Evolutionary conservation across 129 eudicot species (phyloP).

Genomic region (Dittrichia graveolens): DNA sequence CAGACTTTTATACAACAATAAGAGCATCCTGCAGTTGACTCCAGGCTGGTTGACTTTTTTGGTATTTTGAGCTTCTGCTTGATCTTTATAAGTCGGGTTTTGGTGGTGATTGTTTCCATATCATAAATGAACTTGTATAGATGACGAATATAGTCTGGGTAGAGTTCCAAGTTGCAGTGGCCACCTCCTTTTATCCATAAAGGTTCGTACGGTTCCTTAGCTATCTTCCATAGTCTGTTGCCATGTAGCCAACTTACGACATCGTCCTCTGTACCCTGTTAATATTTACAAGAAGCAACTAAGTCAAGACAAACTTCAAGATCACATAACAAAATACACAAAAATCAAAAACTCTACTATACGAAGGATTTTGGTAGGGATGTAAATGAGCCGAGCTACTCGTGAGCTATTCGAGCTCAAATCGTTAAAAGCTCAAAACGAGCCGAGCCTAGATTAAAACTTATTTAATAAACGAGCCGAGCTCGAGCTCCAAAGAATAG

Average conservation of each 20-base stretch:
- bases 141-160: slow-evolving; percentile 93
- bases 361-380: too few relatives aligned
- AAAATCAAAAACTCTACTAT: too few relatives aligned
- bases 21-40: slow-evolving; percentile 24
- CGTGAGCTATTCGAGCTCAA: too few relatives aligned
- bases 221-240: slow-evolving; percentile 73
- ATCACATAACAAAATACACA: not conserved
- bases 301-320: slow-evolving; percentile 10
- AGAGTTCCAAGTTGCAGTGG: slow-evolving; percentile 92
- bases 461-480: too few relatives aligned
- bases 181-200: slow-evolving; percentile 98
- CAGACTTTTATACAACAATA: slow-evolving; percentile 45
- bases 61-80: slow-evolving; percentile 42
- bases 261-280: slow-evolving; percentile 95
- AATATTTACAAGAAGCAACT: slow-evolving; percentile 9
- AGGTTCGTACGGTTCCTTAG: slow-evolving; percentile 89
- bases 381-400: too few relatives aligned
- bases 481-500: too few relatives aligned
- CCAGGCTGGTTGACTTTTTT: slow-evolving; percentile 27
- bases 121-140: slow-evolving; percentile 75
- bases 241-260: slow-evolving; percentile 92
- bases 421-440: too few relatives aligned
- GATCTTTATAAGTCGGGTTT: slow-evolving; percentile 71
- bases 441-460: too few relatives aligned
- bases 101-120: slow-evolving; percentile 83